Percentiles rank a stretch among this genome's conserved stretches.
These are phyloP conservation scores for Ceratocystis cubensis DNA, from an alignment of 2,329 filamentous ascomycete species.

Conservation along the genomic window DNA sequence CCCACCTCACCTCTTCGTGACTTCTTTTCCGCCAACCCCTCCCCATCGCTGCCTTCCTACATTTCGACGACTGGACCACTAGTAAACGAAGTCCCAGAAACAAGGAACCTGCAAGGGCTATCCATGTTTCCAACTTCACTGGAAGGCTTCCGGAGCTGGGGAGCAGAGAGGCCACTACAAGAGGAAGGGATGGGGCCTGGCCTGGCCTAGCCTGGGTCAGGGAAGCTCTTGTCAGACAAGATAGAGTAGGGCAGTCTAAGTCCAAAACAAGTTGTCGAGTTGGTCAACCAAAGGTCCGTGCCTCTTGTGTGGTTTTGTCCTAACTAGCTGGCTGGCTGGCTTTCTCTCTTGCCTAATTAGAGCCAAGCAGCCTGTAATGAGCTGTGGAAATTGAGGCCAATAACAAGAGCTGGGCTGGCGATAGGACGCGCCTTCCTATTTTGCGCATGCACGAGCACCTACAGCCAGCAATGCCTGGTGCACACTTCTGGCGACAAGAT, in stretches of 20 bases:
- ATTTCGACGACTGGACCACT: background rate
- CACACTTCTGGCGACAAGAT: too few relatives aligned
- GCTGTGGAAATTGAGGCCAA: slow-evolving; percentile 7
- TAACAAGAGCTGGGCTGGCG: background rate
- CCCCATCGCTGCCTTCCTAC: background rate
- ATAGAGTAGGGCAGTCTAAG: background rate
- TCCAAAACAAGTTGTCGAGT: background rate
- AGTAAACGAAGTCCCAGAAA: background rate
- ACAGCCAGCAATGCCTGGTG: too few relatives aligned
- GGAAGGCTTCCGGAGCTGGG: background rate
- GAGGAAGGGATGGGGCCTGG: background rate
- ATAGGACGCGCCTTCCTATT: too few relatives aligned
- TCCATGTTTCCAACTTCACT: background rate
- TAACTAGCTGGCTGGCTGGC: background rate
- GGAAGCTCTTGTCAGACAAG: background rate
- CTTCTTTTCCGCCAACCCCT: background rate
- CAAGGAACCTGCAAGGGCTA: background rate
- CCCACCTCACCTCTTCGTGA: too few relatives aligned
- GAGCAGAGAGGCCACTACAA: background rate
- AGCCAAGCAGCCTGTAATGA: background rate
- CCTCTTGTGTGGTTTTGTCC: background rate
- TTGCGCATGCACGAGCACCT: too few relatives aligned
- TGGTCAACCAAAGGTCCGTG: background rate
- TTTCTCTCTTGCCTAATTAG: background rate
- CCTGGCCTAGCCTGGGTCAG: background rate